Conservation (phyloP, 768 basidiomycete species). For the Cystobasidium ongulense region DNA sequence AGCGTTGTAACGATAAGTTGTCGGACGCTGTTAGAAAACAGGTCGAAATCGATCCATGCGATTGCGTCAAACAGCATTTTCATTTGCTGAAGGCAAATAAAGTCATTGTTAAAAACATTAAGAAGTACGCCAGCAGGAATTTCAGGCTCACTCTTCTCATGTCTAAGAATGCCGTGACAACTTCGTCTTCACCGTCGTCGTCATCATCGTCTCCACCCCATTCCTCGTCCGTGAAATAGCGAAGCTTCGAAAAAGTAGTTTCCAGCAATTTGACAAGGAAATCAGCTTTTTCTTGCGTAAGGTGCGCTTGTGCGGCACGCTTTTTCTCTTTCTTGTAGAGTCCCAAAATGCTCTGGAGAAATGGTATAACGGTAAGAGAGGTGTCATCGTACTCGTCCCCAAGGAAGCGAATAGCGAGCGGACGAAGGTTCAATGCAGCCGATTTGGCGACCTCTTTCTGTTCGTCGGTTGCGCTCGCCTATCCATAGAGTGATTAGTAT, state of each 20-base stretch:
- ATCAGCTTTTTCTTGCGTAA: conserved; percentile 51
- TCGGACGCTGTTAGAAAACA: conserved; percentile 70
- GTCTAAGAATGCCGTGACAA: conserved; percentile 73
- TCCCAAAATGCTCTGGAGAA: conserved; percentile 65
- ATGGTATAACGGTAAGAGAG: conserved; percentile 70
- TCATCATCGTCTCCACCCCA: conserved; percentile 53
- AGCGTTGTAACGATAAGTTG: conserved; percentile 67
- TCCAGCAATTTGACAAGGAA: conserved; percentile 72
- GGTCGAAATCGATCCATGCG: conserved; percentile 70
- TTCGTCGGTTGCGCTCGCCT: conserved; percentile 9
- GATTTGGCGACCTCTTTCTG: conserved; percentile 8
- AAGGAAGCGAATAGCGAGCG: conserved; percentile 77
- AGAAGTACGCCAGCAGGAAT: not conserved
- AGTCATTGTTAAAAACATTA: conserved; percentile 42
- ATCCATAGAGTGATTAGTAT: not conserved
- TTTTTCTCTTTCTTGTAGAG: conserved; percentile 61
- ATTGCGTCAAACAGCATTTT: conserved; percentile 79
- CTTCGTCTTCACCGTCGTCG: conserved; percentile 72
- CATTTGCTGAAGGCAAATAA: conserved; percentile 57
- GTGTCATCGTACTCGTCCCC: conserved; percentile 86
- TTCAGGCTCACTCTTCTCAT: conserved; percentile 60
- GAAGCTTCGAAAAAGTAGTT: conserved; percentile 76
- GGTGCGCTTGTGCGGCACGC: conserved; percentile 53
- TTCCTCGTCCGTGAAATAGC: conserved; percentile 58
- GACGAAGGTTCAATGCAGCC: conserved; percentile 50